phyloP scores from a whole-genome alignment of 2,329 filamentous ascomycete genomes.

The Trichoderma sp. region DNA sequence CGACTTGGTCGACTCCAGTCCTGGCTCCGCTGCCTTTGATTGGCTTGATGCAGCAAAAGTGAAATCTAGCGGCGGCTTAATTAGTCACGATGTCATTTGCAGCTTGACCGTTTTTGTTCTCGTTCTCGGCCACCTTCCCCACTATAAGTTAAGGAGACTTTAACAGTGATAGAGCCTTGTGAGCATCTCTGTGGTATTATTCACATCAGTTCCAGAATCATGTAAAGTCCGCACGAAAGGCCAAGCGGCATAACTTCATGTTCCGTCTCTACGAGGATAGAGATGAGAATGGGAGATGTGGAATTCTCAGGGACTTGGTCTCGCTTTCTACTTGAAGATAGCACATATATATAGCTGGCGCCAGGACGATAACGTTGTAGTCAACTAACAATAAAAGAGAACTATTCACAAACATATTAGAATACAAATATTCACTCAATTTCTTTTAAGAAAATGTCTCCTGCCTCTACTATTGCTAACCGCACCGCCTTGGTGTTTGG shows the following conservation, averaged over 20 bases:
- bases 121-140: neutral
- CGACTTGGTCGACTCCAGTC: neutral
- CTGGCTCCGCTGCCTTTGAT: neutral
- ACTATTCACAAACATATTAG: no score
- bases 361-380: neutral
- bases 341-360: neutral
- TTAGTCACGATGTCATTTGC: neutral
- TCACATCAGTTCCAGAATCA: neutral
- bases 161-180: neutral
- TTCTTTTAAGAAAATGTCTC: neutral
- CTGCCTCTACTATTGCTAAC: neutral
- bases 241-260: neutral
- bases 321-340: no score
- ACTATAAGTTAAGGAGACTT: neutral
- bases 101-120: conserved; percentile 1
- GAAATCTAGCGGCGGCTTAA: neutral
- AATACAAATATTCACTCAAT: neutral
- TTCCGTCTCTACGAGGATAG: neutral
- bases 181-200: neutral
- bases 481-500: conserved; percentile 25
- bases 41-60: neutral
- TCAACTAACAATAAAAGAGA: neutral
- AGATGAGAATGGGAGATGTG: neutral
- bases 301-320: no score
- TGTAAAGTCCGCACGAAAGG: conserved; percentile 4